Evolutionary conservation across 306 rosid species (phyloP).

Genomic region (Gynostemma pentaphyllum): DNA sequence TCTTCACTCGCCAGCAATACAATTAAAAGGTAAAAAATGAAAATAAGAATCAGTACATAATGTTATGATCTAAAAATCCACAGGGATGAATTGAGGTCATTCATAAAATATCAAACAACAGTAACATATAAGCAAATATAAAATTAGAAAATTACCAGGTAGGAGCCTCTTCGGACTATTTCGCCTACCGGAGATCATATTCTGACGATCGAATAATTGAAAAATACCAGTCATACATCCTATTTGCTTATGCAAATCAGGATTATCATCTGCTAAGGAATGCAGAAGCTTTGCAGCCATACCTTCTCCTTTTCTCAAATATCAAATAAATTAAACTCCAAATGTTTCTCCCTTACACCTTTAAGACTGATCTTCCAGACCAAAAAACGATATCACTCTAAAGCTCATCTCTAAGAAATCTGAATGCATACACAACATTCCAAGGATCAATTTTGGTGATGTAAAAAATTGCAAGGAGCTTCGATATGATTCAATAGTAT

Average conservation of each 20-base stretch:
- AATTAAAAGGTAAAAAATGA: background rate
- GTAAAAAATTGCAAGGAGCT: background rate
- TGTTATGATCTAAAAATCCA: background rate
- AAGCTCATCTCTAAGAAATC: conserved; percentile 16
- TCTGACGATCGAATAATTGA: conserved; percentile 75
- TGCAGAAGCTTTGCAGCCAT: conserved; percentile 89
- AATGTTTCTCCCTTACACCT: background rate
- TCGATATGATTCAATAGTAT: background rate
- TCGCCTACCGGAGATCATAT: conserved; percentile 35
- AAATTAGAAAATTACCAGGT: conserved; percentile 27
- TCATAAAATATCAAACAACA: background rate
- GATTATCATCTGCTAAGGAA: conserved; percentile 84
- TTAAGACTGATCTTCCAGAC: background rate
- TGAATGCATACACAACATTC: background rate
- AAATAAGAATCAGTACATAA: background rate
- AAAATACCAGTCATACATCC: conserved; percentile 91
- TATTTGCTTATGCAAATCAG: conserved; percentile 90
- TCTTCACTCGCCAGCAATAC: background rate
- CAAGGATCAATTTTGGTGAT: too few relatives aligned
- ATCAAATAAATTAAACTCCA: background rate
- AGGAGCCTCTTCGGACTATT: conserved; percentile 56
- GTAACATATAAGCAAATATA: background rate
- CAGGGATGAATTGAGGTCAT: background rate
- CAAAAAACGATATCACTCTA: background rate
- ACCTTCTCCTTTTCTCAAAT: conserved; percentile 20